phyloP scores from a whole-genome alignment of 1,284 basidiomycete species.

The Ganoderma leucocontextum region DNA sequence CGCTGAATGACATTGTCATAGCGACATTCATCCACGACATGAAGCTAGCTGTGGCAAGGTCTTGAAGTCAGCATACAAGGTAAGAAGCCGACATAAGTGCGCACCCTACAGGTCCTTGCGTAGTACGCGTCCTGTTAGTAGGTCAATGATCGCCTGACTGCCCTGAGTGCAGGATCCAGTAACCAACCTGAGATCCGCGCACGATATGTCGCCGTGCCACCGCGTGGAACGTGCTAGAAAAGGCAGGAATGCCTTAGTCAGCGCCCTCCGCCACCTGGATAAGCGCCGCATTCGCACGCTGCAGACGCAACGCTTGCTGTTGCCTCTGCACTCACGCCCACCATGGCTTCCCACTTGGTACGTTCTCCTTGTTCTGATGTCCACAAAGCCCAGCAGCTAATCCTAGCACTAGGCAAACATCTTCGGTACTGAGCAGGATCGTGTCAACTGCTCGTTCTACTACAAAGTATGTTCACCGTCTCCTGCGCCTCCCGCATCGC shows the following conservation, averaged over 20 bases:
- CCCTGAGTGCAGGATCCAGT: not conserved
- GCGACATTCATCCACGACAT: no score
- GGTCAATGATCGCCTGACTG: no score
- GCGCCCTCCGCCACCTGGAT: constrained; percentile 25
- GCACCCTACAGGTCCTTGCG: not conserved
- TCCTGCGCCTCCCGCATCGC: constrained; percentile 3
- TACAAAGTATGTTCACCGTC: constrained; percentile 73
- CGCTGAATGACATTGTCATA: not conserved
- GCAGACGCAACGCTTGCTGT: not conserved
- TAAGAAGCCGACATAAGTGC: no score
- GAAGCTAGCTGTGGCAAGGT: no score
- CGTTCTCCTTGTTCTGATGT: constrained; percentile 26
- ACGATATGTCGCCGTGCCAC: constrained; percentile 6
- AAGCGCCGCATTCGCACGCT: constrained; percentile 11
- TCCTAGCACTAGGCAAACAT: constrained; percentile 71
- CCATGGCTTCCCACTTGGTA: constrained; percentile 73
- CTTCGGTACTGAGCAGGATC: constrained; percentile 91
- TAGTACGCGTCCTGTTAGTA: not conserved
- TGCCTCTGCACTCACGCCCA: constrained; percentile 18
- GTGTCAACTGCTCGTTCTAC: constrained; percentile 95
- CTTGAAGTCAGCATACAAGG: no score
- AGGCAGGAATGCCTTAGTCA: constrained; percentile 32
- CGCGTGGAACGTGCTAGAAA: constrained; percentile 22
- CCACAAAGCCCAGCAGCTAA: constrained; percentile 6
- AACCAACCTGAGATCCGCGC: constrained; percentile 2